Evolutionary conservation across 345 rosid species (phyloP).

Genomic region (Boechera stricta): DNA sequence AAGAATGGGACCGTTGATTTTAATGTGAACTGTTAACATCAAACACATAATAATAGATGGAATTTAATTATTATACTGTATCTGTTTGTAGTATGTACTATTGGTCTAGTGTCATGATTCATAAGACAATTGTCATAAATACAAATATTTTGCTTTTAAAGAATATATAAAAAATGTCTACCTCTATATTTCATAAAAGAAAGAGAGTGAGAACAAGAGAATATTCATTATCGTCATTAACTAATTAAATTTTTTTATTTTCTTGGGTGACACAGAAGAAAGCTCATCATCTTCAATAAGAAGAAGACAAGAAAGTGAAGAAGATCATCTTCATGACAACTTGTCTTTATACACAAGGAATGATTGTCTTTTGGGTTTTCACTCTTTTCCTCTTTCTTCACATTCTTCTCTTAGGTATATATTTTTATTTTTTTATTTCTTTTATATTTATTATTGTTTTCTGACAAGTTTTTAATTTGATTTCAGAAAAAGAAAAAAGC

Average conservation of each 20-base stretch:
- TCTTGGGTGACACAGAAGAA: constrained; percentile 33
- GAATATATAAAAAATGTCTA: neutral
- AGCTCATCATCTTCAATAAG: constrained; percentile 45
- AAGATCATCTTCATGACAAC: constrained; percentile 43
- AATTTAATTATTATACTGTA: constrained; percentile 42
- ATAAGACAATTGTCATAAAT: constrained; percentile 45
- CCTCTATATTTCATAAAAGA: neutral
- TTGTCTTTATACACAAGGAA: constrained; percentile 45
- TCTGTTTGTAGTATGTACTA: constrained; percentile 47
- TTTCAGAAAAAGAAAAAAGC: constrained; percentile 23
- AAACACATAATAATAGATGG: constrained; percentile 40
- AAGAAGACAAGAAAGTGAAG: constrained; percentile 50
- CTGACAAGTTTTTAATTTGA: constrained; percentile 40
- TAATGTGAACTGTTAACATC: constrained; percentile 42
- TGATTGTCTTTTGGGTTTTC: constrained; percentile 50
- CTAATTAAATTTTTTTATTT: neutral
- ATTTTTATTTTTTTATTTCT: neutral
- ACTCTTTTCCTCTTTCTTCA: constrained; percentile 43
- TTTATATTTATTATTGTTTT: neutral
- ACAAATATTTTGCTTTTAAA: constrained; percentile 13
- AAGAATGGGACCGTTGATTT: constrained; percentile 40
- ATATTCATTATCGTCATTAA: constrained; percentile 7
- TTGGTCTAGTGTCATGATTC: constrained; percentile 48
- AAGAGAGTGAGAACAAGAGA: constrained; percentile 23
- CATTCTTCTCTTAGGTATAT: constrained; percentile 46